Conservation (phyloP, 129 eudicot species). For the Silybum marianum region DNA sequence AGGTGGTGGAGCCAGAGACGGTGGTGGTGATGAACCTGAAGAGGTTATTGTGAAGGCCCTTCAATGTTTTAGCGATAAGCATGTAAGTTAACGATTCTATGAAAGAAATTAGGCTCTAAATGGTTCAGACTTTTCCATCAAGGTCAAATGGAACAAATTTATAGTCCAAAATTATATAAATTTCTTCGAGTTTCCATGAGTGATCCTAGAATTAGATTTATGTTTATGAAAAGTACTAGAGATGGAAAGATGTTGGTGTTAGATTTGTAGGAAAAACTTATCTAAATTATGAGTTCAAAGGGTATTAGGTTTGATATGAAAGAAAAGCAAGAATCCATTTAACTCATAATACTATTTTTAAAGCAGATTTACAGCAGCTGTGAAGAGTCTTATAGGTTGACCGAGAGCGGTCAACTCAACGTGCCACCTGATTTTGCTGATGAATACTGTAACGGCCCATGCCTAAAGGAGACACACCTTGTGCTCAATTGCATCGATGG, state of each 20-base stretch:
- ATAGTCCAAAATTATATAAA: not conserved
- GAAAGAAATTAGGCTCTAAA: not conserved
- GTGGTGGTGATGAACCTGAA: slow-evolving; percentile 39
- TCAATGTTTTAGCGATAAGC: slow-evolving; percentile 55
- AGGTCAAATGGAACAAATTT: not conserved
- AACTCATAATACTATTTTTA: not conserved
- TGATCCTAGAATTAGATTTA: not conserved
- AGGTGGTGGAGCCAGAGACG: slow-evolving; percentile 35
- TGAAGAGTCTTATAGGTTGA: slow-evolving; percentile 60
- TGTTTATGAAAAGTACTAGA: not conserved
- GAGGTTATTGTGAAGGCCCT: slow-evolving; percentile 56
- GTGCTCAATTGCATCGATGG: slow-evolving; percentile 59
- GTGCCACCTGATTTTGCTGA: slow-evolving; percentile 63
- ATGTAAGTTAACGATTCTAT: slow-evolving; percentile 33
- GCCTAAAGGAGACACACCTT: slow-evolving; percentile 62
- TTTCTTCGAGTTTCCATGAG: not conserved
- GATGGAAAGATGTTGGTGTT: not conserved
- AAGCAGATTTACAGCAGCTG: slow-evolving; percentile 69
- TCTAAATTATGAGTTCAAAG: too few relatives aligned
- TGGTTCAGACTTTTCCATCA: not conserved
- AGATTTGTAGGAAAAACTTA: not conserved
- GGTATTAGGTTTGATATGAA: too few relatives aligned
- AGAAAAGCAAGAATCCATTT: too few relatives aligned
- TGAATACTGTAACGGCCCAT: slow-evolving; percentile 64
- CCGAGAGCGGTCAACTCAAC: slow-evolving; percentile 57